These are phyloP conservation scores for Mycena metata DNA, from an alignment of 768 basidiomycete genomes.

Conservation along the genomic window DNA sequence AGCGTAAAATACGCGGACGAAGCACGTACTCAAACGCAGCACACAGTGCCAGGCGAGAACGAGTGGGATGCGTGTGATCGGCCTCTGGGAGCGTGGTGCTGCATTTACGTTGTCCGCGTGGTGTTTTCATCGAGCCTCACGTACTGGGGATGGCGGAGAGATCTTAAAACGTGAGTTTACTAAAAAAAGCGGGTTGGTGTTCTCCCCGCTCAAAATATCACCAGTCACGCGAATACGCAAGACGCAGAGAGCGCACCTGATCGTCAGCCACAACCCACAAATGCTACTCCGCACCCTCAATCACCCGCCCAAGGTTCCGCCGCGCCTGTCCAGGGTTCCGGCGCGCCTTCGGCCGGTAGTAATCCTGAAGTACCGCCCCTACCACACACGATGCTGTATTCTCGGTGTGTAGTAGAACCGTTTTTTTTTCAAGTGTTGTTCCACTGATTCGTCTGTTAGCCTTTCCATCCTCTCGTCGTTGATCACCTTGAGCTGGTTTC, in stretches of 20 bases:
- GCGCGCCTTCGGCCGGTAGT: conserved; percentile 1
- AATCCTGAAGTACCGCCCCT: conserved; percentile 40
- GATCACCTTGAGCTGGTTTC: conserved; percentile 84
- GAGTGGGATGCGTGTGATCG: conserved; percentile 68
- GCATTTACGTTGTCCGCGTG: conserved; percentile 66
- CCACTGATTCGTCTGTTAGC: conserved; percentile 26
- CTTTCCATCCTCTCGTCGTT: conserved; percentile 66
- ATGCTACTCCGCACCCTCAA: background rate
- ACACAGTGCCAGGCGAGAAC: conserved; percentile 42
- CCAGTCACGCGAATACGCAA: conserved; percentile 29
- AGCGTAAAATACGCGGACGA: background rate
- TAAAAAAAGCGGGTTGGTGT: conserved; percentile 10
- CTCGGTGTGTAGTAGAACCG: conserved; percentile 50
- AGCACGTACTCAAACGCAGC: background rate
- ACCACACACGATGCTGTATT: conserved; percentile 51
- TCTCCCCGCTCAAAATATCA: conserved; percentile 12
- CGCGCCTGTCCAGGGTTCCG: background rate
- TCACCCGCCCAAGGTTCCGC: conserved; percentile 2
- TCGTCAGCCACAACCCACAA: background rate
- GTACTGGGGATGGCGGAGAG: conserved; percentile 63
- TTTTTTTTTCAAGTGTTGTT: conserved; percentile 44
- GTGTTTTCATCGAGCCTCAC: conserved; percentile 58
- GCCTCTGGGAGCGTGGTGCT: conserved; percentile 70
- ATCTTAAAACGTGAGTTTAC: conserved; percentile 43
- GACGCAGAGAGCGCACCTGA: conserved; percentile 25